Evolutionary conservation across 1,284 basidiomycete genomes (phyloP), one percentile per base, ranked within the genome.

Genomic region (Naganishia cerealis): DNA sequence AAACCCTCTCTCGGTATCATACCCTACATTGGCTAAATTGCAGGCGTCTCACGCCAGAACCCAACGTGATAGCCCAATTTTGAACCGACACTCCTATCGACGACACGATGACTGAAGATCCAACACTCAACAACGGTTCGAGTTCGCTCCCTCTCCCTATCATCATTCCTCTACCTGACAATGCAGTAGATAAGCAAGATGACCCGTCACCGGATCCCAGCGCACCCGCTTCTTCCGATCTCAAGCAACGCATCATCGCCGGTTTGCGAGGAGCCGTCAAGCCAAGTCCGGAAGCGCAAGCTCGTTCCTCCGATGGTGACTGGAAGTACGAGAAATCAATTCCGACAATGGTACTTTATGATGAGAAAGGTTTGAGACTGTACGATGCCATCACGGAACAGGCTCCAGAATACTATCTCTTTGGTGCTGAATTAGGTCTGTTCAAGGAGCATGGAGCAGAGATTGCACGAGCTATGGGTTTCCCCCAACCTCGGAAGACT

Each of bases 351-450:
- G 85, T 96, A 16, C 84, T 96, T 12, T 96, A 96, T 80, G 88
- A 94, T 74, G 91, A 94, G 77, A 84, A 82, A 33, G 94, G 94
- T 2, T 83, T 97, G 65, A 65, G 69, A 61, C 72, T 81, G 36
- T 81, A 81, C 65, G 80, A 81, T 81, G 84, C 86, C 62, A 91
- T 95, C 69, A 94, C 92, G 0, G 88, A 89, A 16, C 82, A 88
- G 52, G 90, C 86, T 0, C 84, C 87, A 10, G 92, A 94, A 72
- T 97, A 98, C 78, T 98, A 98, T 77, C 85, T 92, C 24, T 96
- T 94, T 79, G 81, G 77, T 5, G 82, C 83, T 42, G 84, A 85
- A 75, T 77, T 83, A 40, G 78, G 81, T 58, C 80, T 85, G 42
- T 77, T 85, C 67, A 78, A 82, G 66, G 75, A 74, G 7, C 78